A percentile compares a stretch with the other conserved stretches of the same genome.
phyloP scores from a whole-genome alignment of 2,329 filamentous ascomycete species.

The Cordyceps militaris region DNA sequence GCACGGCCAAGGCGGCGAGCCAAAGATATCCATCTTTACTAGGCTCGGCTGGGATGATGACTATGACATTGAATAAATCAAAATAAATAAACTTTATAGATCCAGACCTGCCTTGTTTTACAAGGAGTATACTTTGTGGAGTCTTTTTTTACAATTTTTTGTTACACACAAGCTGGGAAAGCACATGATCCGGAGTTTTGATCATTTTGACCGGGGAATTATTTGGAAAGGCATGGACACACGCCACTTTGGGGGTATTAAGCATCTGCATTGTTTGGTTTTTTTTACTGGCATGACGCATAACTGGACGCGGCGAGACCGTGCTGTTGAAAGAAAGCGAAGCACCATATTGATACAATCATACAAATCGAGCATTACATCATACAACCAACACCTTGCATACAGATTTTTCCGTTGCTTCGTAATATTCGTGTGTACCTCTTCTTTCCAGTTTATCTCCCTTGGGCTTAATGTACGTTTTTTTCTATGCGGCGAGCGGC shows the following conservation, averaged over 20 bases:
- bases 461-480: neutral
- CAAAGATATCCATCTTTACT: slow-evolving; percentile 43
- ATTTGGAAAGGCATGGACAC: neutral
- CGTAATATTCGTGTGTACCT: neutral
- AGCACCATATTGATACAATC: neutral
- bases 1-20: slow-evolving; percentile 13
- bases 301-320: neutral
- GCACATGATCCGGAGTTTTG: slow-evolving; percentile 1
- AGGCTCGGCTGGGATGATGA: slow-evolving; percentile 53
- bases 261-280: neutral
- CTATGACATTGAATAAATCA: slow-evolving; percentile 35
- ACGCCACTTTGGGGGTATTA: neutral
- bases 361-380: neutral
- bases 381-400: neutral
- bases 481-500: slow-evolving; percentile 18
- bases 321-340: neutral
- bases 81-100: neutral
- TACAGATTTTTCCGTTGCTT: neutral
- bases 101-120: neutral
- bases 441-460: neutral
- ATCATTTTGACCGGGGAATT: neutral
- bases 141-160: neutral
- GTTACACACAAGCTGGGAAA: neutral
- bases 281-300: neutral
- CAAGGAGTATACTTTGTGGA: neutral